These are phyloP conservation scores for Camellia sinensis DNA, from an alignment of 148 eudicot species.

Conservation along the genomic window DNA sequence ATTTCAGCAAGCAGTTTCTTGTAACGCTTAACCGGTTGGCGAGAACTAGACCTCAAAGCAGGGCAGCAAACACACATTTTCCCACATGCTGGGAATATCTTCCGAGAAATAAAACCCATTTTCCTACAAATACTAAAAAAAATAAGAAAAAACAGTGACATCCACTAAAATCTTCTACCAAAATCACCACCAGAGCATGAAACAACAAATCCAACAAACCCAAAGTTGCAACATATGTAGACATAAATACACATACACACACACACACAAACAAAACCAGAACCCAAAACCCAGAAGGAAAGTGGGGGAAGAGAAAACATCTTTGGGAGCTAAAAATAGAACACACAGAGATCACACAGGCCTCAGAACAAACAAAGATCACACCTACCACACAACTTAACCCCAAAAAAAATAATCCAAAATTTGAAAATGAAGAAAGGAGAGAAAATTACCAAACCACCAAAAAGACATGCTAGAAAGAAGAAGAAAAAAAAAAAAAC, in stretches of 20 bases:
- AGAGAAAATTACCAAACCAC: neutral
- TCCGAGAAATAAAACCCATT: conserved; percentile 85
- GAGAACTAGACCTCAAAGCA: conserved; percentile 79
- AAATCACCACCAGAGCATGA: neutral
- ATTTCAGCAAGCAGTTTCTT: conserved; percentile 85
- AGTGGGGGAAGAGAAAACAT: neutral
- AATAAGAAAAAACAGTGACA: neutral
- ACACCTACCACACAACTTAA: neutral
- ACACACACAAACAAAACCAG: neutral
- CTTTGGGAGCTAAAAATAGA: neutral
- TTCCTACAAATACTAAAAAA: conserved; percentile 24
- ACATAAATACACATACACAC: neutral
- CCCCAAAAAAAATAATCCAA: neutral
- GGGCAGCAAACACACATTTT: conserved; percentile 94
- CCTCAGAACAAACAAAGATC: no score
- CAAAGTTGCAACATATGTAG: neutral
- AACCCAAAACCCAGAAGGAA: neutral
- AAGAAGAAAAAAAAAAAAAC: neutral
- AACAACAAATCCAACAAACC: neutral
- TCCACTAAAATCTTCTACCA: neutral
- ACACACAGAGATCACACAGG: neutral
- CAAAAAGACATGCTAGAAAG: neutral
- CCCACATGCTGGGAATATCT: conserved; percentile 86
- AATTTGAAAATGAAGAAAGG: neutral
- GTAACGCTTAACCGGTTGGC: conserved; percentile 91